A percentile compares a stretch with the other conserved stretches of the same genome.
These are phyloP conservation scores for Micromonas pusilla DNA, from an alignment of 139 green algal species.

Conservation along the genomic window DNA sequence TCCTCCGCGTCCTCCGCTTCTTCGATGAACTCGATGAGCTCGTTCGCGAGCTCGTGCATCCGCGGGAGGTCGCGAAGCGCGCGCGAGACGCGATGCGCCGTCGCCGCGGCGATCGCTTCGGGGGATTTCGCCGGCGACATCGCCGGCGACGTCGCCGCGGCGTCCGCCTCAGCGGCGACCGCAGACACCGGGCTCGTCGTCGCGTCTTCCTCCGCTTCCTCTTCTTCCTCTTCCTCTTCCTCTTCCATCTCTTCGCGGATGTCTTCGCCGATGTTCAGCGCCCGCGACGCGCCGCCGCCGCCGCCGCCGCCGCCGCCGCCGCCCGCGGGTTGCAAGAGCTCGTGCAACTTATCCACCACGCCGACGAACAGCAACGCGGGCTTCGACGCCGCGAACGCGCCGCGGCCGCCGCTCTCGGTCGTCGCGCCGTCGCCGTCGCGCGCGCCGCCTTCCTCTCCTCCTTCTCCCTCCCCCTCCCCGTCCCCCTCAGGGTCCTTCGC, in stretches of 20 bases:
- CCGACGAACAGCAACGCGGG: constrained; percentile 33
- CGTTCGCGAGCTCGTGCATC: constrained; percentile 22
- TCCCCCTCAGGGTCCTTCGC: too few relatives aligned
- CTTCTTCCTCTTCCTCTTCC: not conserved
- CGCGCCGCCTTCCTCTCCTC: too few relatives aligned
- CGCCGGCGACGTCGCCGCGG: constrained; percentile 16
- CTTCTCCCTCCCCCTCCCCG: too few relatives aligned
- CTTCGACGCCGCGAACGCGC: not conserved
- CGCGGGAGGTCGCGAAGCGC: constrained; percentile 24
- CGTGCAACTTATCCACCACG: constrained; percentile 35
- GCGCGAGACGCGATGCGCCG: too few relatives aligned
- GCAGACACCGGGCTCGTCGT: constrained; percentile 24
- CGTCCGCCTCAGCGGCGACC: constrained; percentile 3
- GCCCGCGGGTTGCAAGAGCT: constrained; percentile 25
- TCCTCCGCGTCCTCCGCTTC: constrained; percentile 22
- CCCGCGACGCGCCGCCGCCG: not conserved
- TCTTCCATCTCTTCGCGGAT: not conserved
- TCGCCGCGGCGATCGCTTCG: too few relatives aligned
- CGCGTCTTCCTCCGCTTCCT: not conserved
- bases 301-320: not conserved
- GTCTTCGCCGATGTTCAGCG: not conserved
- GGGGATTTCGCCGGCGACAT: constrained; percentile 3
- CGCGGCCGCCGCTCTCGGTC: too few relatives aligned
- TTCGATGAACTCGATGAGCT: constrained; percentile 33
- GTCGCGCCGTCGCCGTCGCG: too few relatives aligned